Conservation (phyloP, 345 rosid species). For the Balakata baccata region DNA sequence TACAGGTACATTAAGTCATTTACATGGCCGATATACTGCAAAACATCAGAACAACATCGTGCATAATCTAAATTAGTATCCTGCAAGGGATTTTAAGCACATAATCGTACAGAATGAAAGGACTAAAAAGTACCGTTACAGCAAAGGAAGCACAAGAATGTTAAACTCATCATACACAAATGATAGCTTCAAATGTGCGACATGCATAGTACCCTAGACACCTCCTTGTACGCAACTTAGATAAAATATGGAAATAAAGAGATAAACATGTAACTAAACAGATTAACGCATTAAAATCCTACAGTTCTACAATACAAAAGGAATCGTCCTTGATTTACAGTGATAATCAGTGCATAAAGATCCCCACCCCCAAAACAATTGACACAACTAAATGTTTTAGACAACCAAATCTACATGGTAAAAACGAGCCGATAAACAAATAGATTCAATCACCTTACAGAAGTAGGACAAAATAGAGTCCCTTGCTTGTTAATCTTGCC, state of each 20-base stretch:
- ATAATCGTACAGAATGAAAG: conserved; percentile 10
- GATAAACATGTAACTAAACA: neutral
- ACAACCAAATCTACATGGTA: neutral
- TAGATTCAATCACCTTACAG: conserved; percentile 57
- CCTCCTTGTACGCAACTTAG: neutral
- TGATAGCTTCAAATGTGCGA: too few species aligned
- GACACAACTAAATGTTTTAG: neutral
- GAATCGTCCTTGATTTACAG: neutral
- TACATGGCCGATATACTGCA: conserved; percentile 25
- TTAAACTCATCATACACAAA: neutral
- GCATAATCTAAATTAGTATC: conserved; percentile 29
- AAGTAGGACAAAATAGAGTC: conserved; percentile 54
- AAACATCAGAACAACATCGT: conserved; percentile 33
- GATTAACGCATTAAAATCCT: neutral
- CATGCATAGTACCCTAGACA: neutral
- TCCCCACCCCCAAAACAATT: neutral
- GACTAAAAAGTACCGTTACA: conserved; percentile 2
- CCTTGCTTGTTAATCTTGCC: conserved; percentile 84
- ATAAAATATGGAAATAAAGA: neutral
- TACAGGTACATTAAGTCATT: conserved; percentile 25
- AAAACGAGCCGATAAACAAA: neutral
- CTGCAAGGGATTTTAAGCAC: conserved; percentile 22
- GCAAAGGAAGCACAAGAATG: neutral
- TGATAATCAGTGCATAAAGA: neutral
- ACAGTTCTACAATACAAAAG: neutral